These are phyloP conservation scores for Hyphopichia buzzinii DNA, from an alignment of 1,139 yeast species.

Conservation along the genomic window DNA sequence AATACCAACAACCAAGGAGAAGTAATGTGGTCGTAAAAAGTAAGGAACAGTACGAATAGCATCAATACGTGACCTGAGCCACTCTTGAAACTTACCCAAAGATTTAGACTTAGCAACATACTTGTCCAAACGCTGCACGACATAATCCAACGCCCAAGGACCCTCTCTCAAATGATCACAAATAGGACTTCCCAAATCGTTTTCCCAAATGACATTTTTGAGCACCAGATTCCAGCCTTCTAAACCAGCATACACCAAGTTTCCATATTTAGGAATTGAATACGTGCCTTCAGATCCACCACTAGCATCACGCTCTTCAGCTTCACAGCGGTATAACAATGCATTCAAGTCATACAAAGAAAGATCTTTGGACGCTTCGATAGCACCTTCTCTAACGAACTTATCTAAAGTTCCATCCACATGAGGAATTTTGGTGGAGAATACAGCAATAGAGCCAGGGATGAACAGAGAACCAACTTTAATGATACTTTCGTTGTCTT, in stretches of 20 bases:
- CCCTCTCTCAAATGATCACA: slow-evolving; percentile 82
- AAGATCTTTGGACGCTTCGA: slow-evolving; percentile 63
- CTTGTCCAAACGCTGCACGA: slow-evolving; percentile 59
- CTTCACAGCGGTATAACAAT: slow-evolving; percentile 72
- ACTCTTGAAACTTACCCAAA: slow-evolving; percentile 52
- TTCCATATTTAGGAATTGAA: slow-evolving; percentile 69
- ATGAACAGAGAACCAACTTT: slow-evolving; percentile 57
- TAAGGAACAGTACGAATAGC: slow-evolving; percentile 68
- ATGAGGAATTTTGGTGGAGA: slow-evolving; percentile 67
- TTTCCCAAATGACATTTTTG: slow-evolving; percentile 58
- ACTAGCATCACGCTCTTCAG: slow-evolving; percentile 84
- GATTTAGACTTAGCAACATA: slow-evolving; percentile 47
- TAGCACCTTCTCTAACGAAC: slow-evolving; percentile 68
- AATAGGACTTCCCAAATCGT: slow-evolving; percentile 80
- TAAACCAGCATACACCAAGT: slow-evolving; percentile 79
- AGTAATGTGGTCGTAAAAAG: slow-evolving; percentile 81
- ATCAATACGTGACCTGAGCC: slow-evolving; percentile 71
- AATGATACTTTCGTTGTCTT: slow-evolving; percentile 47
- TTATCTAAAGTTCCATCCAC: slow-evolving; percentile 55
- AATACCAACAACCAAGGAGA: slow-evolving; percentile 74
- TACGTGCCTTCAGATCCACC: slow-evolving; percentile 72
- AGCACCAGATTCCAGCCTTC: slow-evolving; percentile 88
- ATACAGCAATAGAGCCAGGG: slow-evolving; percentile 87
- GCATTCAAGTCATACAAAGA: slow-evolving; percentile 71
- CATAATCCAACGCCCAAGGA: slow-evolving; percentile 84